Conservation (phyloP, 2,329 filamentous ascomycete genomes). For the Thielaviopsis euricoi region DNA sequence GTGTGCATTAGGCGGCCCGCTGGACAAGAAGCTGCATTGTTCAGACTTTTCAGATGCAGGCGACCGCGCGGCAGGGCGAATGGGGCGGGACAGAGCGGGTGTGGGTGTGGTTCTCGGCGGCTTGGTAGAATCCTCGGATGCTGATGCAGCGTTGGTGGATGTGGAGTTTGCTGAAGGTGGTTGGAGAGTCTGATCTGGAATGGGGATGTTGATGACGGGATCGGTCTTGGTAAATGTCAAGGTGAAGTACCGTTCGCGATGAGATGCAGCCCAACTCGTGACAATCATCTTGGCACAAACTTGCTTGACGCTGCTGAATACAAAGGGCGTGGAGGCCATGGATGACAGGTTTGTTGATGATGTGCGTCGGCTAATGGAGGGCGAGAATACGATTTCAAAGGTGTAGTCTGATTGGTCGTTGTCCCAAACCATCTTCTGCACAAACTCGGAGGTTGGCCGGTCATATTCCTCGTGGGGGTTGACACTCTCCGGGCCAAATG, state of each 20-base stretch:
- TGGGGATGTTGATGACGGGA: slow-evolving; percentile 17
- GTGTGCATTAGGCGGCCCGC: slow-evolving; percentile 44
- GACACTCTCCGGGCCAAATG: background rate
- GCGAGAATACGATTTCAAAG: slow-evolving; percentile 6
- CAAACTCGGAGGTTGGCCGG: background rate
- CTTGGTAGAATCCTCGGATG: background rate
- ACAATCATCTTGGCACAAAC: slow-evolving; percentile 60
- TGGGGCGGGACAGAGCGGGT: slow-evolving; percentile 1
- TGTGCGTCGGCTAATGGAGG: background rate
- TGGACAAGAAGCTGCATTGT: slow-evolving; percentile 22
- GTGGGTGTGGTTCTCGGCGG: background rate
- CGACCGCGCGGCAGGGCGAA: slow-evolving; percentile 31
- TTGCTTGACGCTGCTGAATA: slow-evolving; percentile 20
- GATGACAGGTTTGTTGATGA: background rate
- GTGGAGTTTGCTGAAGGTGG: slow-evolving; percentile 19
- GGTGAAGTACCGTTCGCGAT: slow-evolving; percentile 53
- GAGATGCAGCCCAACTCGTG: slow-evolving; percentile 54
- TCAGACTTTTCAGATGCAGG: background rate
- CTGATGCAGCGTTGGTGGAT: slow-evolving; percentile 17
- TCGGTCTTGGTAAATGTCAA: slow-evolving; percentile 54
- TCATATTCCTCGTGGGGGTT: background rate
- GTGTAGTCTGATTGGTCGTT: slow-evolving; percentile 7
- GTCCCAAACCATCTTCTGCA: slow-evolving; percentile 1
- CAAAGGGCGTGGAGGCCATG: background rate
- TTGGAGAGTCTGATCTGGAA: background rate